phyloP scores from a whole-genome alignment of 352 stramenopile genomes.

The Pythium brassicae region DNA sequence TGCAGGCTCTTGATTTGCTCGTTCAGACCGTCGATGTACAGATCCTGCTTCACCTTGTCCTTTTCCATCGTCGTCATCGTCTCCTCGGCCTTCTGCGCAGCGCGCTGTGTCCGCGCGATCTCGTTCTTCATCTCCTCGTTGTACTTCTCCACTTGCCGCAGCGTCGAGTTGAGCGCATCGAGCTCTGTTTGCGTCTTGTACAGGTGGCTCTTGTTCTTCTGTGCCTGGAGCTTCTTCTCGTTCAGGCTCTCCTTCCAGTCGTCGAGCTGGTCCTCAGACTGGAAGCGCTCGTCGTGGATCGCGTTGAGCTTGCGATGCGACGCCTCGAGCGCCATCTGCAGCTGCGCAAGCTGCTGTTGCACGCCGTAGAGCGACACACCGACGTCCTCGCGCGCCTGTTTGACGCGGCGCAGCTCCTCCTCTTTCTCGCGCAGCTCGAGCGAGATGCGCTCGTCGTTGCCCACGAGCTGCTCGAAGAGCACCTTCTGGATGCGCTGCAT shows the following conservation, averaged over 20 bases:
- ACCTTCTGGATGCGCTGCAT: conserved; percentile 88
- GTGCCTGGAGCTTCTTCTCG: conserved; percentile 60
- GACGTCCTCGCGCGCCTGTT: conserved; percentile 79
- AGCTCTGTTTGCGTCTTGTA: conserved; percentile 86
- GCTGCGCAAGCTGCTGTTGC: conserved; percentile 92
- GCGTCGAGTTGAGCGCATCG: conserved; percentile 78
- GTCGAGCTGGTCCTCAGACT: conserved; percentile 67
- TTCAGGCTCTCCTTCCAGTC: conserved; percentile 57
- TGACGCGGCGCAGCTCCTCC: conserved; percentile 63
- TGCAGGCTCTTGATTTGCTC: conserved; percentile 87
- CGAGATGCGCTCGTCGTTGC: conserved; percentile 66
- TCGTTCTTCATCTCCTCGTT: conserved; percentile 95
- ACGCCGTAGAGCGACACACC: conserved; percentile 92
- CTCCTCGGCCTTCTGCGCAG: conserved; percentile 93
- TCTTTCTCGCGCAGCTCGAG: conserved; percentile 78
- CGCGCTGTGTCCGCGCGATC: conserved; percentile 88
- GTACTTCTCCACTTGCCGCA: conserved; percentile 90
- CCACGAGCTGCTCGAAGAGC: conserved; percentile 70
- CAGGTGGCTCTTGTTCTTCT: conserved; percentile 57
- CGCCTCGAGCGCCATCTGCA: conserved; percentile 89
- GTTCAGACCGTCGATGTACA: conserved; percentile 92
- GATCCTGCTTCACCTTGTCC: conserved; percentile 91
- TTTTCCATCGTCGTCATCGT: conserved; percentile 92
- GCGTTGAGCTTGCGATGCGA: conserved; percentile 68
- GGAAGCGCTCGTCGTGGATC: conserved; percentile 62